Percentiles rank a stretch among this genome's conserved stretches.
Conservation (phyloP, 176 grass and related monocot genomes). For the Paspalum notatum region DNA sequence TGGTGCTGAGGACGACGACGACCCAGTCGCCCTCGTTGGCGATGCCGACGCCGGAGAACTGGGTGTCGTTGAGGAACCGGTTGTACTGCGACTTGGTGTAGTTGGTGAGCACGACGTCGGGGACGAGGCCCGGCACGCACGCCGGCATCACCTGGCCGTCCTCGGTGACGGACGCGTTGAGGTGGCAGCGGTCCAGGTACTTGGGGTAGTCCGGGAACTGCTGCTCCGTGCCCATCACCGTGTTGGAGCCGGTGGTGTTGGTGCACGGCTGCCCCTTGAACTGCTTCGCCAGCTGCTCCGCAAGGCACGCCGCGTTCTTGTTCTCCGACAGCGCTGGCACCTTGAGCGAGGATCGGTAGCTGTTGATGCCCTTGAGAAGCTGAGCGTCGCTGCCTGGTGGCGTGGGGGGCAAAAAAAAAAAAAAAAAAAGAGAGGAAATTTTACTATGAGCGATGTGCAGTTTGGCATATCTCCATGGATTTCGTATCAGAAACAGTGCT, state of each 20-base stretch:
- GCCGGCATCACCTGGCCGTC: slow-evolving; percentile 83
- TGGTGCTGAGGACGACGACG: slow-evolving; percentile 83
- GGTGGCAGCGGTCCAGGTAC: slow-evolving; percentile 74
- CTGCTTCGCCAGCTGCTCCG: slow-evolving; percentile 77
- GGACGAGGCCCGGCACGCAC: slow-evolving; percentile 63
- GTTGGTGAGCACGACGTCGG: slow-evolving; percentile 77
- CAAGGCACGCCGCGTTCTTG: slow-evolving; percentile 73
- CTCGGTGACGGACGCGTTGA: slow-evolving; percentile 77
- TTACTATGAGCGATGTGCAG: not conserved
- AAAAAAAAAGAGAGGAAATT: too few species aligned
- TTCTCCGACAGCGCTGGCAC: slow-evolving; percentile 74
- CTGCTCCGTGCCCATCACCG: slow-evolving; percentile 79
- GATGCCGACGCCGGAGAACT: slow-evolving; percentile 68
- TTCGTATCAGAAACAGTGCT: not conserved
- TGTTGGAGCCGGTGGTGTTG: slow-evolving; percentile 88
- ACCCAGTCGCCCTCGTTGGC: slow-evolving; percentile 91
- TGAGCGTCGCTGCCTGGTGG: slow-evolving; percentile 62
- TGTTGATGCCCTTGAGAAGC: slow-evolving; percentile 89
- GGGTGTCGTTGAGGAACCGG: slow-evolving; percentile 64
- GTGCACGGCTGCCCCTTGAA: slow-evolving; percentile 81
- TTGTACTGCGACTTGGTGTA: slow-evolving; percentile 94
- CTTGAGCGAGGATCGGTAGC: slow-evolving; percentile 74
- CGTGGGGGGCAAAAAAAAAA: not conserved
- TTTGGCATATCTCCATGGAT: not conserved
- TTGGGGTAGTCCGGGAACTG: slow-evolving; percentile 80